Base-by-base conservation (phyloP, 1,284 basidiomycete genomes). In the Serendipita sp. region DNA sequence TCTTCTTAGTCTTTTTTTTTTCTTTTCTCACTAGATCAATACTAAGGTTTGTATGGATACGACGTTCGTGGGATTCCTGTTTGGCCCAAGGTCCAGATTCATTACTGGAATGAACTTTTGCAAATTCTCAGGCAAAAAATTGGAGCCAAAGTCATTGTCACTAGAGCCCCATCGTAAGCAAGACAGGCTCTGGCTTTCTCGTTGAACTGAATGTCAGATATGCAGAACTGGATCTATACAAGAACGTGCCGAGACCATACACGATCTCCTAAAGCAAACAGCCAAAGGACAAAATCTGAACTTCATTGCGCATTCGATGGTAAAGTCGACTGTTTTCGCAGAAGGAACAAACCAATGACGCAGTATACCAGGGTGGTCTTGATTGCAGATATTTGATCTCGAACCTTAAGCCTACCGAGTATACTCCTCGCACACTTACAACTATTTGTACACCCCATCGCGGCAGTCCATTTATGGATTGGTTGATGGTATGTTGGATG, bases 391-490 rank as follows among this genome's bases (percentile, higher is more conserved):
- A 97, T 71, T 77, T 99, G 15, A 93, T 99, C 63, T 84, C 90
- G 1, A 87, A 90, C 71, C 80, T 95, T 69, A 82, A 82, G 66
- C 93, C 95, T 0, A 79, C 76, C 15, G 83, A 89, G 62, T 99
- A 99, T 74, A 80, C 78, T 1, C 94, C 96, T 0, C 74, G 93
- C 44, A 93, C 91, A 4, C 76, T 99, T 65, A 98, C 91, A 0
- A 91, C 88, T 15, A 82, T 99, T 66, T 87, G 87, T 53, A 98
- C 96, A 0, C 96, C 96, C 15, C 96, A 99, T 73, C 82, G 90
- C 30, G 95, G 95, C 30, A 93, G 90, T 68, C 93, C 95, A 0
- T 98, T 99, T 73, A 99, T 99, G 96, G 93, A 98, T 74, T 99
- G 95, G 95, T 98, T 95, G 75, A 80, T 81, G 61, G 89, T 88